Evolutionary conservation across 2,329 filamentous ascomycete species (phyloP), one percentile per base, ranked within the genome.

Genomic region (Sarocladium kiliense): DNA sequence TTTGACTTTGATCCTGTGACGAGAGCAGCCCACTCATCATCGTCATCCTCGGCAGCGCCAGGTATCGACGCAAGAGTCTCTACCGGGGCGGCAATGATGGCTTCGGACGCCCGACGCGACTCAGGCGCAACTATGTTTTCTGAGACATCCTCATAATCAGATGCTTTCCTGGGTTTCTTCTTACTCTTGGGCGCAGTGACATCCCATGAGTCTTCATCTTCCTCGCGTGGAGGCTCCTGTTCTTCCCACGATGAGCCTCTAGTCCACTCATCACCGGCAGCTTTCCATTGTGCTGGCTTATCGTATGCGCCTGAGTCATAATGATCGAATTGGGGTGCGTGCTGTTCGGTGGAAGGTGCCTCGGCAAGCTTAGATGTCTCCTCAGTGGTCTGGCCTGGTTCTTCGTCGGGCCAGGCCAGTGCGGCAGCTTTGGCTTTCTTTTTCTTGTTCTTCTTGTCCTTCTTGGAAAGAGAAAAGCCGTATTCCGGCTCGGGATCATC

Each of bases 121-220:
- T 41, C 50, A n/a, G 57, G 57, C 39, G 23, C 56, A n/a, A 54
- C 50, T n/a, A 41, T 42, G 2, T 51, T 44, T n/a, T 21, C 30
- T 26, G 42, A 39, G 3, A 36, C 41, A 14, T 47, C 39, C 49
- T 54, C 51, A 53, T 49, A 21, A 57, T 56, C 36, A 62, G 65
- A 18, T 62, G 64, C 57, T 63, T 68, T 59, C 66, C 68, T n/a
- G n/a, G n/a, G n/a, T 55, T 66, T 68, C 55, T 64, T 67, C 56
- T 66, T 65, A 54, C 68, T 70, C 56, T 68, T 68, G 53, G 57
- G 49, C n/a, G 55, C 21, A 18, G 54, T 49, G 14, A 55, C 32
- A 21, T 51, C 41, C 37, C 54, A 57, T 27, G 50, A 44, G 14
- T 57, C 57, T 25, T 56, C 57, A 30, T 56, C 42, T 23, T 55